phyloP scores from a whole-genome alignment of 2,329 filamentous ascomycete genomes.

The Monascus ruber region DNA sequence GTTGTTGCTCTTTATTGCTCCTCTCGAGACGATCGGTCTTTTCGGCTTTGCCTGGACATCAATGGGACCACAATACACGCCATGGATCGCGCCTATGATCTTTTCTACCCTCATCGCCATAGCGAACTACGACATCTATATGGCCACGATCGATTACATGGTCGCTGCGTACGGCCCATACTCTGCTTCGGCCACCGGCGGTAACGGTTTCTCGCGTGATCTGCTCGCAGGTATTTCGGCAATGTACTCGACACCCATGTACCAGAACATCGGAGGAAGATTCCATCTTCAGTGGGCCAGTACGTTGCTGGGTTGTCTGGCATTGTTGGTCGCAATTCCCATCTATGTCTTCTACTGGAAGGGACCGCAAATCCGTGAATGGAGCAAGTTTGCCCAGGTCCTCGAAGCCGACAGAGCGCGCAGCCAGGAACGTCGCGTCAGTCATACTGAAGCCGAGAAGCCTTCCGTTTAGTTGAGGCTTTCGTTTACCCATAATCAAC shows the following conservation, averaged over 20 bases:
- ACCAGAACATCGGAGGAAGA: slow-evolving; percentile 35
- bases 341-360: slow-evolving; percentile 48
- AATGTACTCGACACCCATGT: slow-evolving; percentile 55
- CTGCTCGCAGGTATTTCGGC: slow-evolving; percentile 63
- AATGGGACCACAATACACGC: slow-evolving; percentile 50
- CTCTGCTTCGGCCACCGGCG: slow-evolving; percentile 62
- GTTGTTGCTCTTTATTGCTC: slow-evolving; percentile 52
- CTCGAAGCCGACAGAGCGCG: slow-evolving; percentile 15
- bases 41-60: slow-evolving; percentile 61
- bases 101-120: slow-evolving; percentile 57
- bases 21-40: slow-evolving; percentile 53
- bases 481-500: too few species aligned
- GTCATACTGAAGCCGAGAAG: slow-evolving; percentile 7
- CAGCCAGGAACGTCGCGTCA: slow-evolving; percentile 11
- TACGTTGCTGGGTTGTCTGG: slow-evolving; percentile 41
- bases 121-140: slow-evolving; percentile 64
- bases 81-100: slow-evolving; percentile 58
- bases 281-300: slow-evolving; percentile 43
- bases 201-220: slow-evolving; percentile 63
- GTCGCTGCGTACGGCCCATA: slow-evolving; percentile 63
- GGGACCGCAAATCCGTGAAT: slow-evolving; percentile 41
- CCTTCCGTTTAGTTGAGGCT: neutral
- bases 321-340: slow-evolving; percentile 40
- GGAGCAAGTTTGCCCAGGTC: slow-evolving; percentile 41
- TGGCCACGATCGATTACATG: slow-evolving; percentile 70